A percentile compares a stretch with the other conserved stretches of the same genome.
Evolutionary conservation across 73 alveolate genomes (phyloP).

Genomic region (Blepharisma japonicum): DNA sequence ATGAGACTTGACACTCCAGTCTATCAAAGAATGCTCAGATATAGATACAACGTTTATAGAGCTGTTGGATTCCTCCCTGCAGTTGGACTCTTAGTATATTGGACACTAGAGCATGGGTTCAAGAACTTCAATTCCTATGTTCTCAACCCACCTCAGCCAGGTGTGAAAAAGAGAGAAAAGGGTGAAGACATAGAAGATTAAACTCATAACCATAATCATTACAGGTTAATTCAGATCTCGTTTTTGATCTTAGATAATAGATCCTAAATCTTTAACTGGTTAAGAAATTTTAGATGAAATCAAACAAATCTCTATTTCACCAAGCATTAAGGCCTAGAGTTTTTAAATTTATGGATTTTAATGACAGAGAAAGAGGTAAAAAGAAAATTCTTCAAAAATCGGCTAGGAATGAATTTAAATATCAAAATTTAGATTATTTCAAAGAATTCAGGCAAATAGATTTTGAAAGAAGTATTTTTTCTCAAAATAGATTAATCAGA

Average conservation of each 20-base stretch:
- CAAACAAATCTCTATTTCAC: neutral
- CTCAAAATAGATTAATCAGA: no score
- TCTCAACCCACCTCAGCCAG: neutral
- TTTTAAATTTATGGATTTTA: no score
- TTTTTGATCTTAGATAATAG: neutral
- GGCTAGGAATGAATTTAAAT: no score
- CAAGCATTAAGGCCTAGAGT: neutral
- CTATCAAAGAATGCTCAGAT: neutral
- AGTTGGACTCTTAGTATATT: conserved; percentile 1
- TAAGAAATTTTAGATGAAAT: neutral
- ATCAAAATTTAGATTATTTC: no score
- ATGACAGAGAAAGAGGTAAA: no score
- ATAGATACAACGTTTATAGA: neutral
- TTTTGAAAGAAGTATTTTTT: no score
- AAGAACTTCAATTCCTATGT: neutral
- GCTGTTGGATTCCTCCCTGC: neutral
- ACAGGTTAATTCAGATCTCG: neutral
- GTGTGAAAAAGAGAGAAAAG: neutral
- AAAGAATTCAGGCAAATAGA: no score
- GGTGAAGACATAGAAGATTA: conserved; percentile 17
- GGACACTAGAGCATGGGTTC: conserved; percentile 3
- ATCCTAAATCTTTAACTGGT: neutral
- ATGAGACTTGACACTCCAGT: neutral
- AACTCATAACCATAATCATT: neutral
- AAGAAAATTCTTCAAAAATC: no score